phyloP scores from a whole-genome alignment of 116 monocot genomes.

The Zostera marina region DNA sequence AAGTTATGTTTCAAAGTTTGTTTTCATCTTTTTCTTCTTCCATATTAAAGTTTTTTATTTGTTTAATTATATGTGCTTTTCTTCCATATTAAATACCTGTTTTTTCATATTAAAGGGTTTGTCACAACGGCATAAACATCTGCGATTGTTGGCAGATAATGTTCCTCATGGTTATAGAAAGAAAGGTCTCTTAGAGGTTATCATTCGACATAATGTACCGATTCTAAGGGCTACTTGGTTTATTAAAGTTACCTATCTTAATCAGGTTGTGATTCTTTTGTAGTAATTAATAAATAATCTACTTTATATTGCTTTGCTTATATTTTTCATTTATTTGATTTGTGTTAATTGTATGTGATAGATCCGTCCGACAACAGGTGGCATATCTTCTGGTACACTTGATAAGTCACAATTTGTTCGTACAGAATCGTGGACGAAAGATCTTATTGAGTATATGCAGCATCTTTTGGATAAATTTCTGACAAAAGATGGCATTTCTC shows the following conservation, averaged over 20 bases:
- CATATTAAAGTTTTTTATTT: too few species aligned
- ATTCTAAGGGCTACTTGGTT: constrained; percentile 90
- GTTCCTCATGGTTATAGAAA: constrained; percentile 95
- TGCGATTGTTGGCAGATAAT: constrained; percentile 80
- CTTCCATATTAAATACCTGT: background rate
- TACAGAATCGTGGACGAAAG: constrained; percentile 77
- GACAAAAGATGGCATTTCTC: constrained; percentile 50
- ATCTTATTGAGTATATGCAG: constrained; percentile 76
- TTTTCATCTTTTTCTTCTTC: too few species aligned
- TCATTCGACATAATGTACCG: constrained; percentile 87
- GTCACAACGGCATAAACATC: constrained; percentile 60
- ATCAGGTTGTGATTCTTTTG: constrained; percentile 45
- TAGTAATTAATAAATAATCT: too few species aligned
- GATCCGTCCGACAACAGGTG: constrained; percentile 33
- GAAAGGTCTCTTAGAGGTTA: constrained; percentile 83
- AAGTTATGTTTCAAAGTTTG: too few species aligned
- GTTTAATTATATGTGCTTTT: too few species aligned
- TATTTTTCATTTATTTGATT: too few species aligned
- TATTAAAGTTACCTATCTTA: constrained; percentile 94
- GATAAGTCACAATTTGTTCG: constrained; percentile 72
- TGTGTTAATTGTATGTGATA: constrained; percentile 7
- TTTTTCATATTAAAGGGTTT: constrained; percentile 35
- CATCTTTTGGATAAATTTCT: constrained; percentile 74
- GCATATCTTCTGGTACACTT: constrained; percentile 34
- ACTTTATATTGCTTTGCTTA: background rate